Evolutionary conservation across 1,139 yeast genomes (phyloP).

Genomic region (Debaryomyces singareniensis): DNA sequence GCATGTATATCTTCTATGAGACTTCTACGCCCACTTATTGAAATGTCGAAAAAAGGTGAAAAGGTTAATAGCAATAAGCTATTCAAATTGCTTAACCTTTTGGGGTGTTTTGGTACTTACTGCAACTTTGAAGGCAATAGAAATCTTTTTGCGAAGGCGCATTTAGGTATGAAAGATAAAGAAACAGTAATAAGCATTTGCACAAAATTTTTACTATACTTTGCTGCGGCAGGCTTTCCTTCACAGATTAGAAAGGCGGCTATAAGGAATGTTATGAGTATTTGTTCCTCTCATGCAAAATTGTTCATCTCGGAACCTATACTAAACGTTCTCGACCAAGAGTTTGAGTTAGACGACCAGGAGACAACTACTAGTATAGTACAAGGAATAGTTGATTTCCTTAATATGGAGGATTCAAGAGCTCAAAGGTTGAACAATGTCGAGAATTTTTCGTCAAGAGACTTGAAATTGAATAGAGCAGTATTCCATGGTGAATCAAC

Average conservation of each 20-base stretch:
- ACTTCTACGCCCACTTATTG: slow-evolving; percentile 39
- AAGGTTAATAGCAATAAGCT: slow-evolving; percentile 37
- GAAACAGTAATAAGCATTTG: slow-evolving; percentile 54
- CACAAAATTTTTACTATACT: slow-evolving; percentile 48
- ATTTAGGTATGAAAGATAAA: slow-evolving; percentile 37
- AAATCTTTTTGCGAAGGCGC: slow-evolving; percentile 30
- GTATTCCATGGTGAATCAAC: slow-evolving; percentile 49
- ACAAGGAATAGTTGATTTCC: slow-evolving; percentile 49
- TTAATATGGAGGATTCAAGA: slow-evolving; percentile 46
- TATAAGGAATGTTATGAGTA: slow-evolving; percentile 46
- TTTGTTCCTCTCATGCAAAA: slow-evolving; percentile 58
- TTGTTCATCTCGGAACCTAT: slow-evolving; percentile 53
- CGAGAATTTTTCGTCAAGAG: slow-evolving; percentile 22
- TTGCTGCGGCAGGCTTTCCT: slow-evolving; percentile 29
- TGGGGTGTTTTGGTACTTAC: slow-evolving; percentile 66
- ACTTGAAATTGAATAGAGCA: slow-evolving; percentile 33
- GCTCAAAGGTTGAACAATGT: slow-evolving; percentile 31
- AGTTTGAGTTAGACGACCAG: slow-evolving; percentile 25
- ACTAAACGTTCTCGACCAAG: slow-evolving; percentile 46
- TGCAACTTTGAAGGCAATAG: slow-evolving; percentile 51
- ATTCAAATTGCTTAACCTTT: slow-evolving; percentile 50
- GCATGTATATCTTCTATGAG: slow-evolving; percentile 58
- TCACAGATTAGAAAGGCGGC: slow-evolving; percentile 41
- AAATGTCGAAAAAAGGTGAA: slow-evolving; percentile 12
- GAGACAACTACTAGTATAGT: slow-evolving; percentile 43